Evolutionary conservation across 2,329 filamentous ascomycete species (phyloP), one percentile per base, ranked within the genome.

Genomic region (Aspergillus pseudoterreus): DNA sequence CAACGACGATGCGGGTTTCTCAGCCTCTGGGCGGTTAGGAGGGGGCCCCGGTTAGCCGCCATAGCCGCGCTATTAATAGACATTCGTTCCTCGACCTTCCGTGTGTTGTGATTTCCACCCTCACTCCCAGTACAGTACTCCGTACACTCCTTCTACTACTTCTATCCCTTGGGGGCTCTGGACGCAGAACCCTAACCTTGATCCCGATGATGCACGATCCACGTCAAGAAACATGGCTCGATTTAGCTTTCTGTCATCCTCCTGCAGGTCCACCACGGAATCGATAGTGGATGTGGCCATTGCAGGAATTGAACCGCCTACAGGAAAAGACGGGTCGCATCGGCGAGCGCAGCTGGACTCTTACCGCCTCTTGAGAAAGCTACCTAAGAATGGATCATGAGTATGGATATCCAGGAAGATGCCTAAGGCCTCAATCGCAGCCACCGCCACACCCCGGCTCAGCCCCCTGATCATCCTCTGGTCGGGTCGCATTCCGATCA

Each of bases 11-110:
- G 45, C 45, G 35, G 35, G 45, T 41, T 24, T 24, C 35, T 38
- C 19, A 39, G 35, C 45, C 45, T 42, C 33, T 42, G 46, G 17
- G 36, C 45, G 33, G n/a, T 22, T 42, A 42, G 17, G 35, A 17
- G 35, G 14, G 35, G 35, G 2, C 2, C 22, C 38, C 32, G 27
- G 27, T 47, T 41, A 38, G 38, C 35, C 45, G 22, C 43, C 33
- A 24, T 45, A 46, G 36, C 33, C 45, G 45, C 45, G 45, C 45
- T 47, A 47, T 47, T 47, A 39, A 39, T 47, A 47, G 35, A 19
- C 35, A 27, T 10, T 27, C 9, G 45, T 14, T 24, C 21, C 17
- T 44, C 22, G 19, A 38, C 35, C 8, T 17, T 6, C 14, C 35
- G 8, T 30, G 27, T 30, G 27, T 30, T 38, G 11, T 38, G 6